Evolutionary conservation across 768 basidiomycete genomes (phyloP).

Genomic region (Kwoniella sp.): DNA sequence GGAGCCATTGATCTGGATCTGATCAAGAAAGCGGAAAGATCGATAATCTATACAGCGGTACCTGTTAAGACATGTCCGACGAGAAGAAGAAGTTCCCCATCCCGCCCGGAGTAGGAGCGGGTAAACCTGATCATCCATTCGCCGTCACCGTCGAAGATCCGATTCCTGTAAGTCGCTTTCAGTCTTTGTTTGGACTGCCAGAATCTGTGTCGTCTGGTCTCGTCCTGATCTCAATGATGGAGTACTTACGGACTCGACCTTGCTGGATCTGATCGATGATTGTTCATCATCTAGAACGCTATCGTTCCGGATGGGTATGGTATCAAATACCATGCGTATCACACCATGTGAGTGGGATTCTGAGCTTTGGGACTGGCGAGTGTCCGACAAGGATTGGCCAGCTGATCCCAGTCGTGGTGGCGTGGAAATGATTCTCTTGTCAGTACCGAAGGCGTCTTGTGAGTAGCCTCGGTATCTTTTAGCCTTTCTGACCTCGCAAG

Average conservation of each 20-base stretch:
- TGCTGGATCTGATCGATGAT: constrained; percentile 14
- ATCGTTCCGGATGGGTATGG: constrained; percentile 53
- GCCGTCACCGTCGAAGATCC: constrained; percentile 51
- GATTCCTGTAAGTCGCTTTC: constrained; percentile 43
- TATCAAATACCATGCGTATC: constrained; percentile 54
- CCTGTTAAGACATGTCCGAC: constrained; percentile 2
- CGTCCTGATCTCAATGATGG: neutral
- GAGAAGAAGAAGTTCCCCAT: constrained; percentile 28
- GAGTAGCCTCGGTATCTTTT: constrained; percentile 22
- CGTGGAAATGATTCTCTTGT: too few relatives aligned
- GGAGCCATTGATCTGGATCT: neutral
- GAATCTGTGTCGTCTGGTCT: too few relatives aligned
- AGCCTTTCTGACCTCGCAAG: too few relatives aligned
- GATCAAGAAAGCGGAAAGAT: neutral
- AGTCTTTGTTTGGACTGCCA: too few relatives aligned
- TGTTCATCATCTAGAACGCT: constrained; percentile 37
- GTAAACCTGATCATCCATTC: constrained; percentile 50
- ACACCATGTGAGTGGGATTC: constrained; percentile 44
- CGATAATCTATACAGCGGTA: neutral
- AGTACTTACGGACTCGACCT: neutral
- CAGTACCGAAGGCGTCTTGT: constrained; percentile 53
- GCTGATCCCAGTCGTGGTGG: too few relatives aligned
- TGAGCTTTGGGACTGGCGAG: too few relatives aligned
- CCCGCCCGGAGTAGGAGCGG: constrained; percentile 42
- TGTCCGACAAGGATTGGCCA: neutral